Base-by-base conservation (phyloP, 2,329 filamentous ascomycete genomes). In the Septoria linicola region DNA sequence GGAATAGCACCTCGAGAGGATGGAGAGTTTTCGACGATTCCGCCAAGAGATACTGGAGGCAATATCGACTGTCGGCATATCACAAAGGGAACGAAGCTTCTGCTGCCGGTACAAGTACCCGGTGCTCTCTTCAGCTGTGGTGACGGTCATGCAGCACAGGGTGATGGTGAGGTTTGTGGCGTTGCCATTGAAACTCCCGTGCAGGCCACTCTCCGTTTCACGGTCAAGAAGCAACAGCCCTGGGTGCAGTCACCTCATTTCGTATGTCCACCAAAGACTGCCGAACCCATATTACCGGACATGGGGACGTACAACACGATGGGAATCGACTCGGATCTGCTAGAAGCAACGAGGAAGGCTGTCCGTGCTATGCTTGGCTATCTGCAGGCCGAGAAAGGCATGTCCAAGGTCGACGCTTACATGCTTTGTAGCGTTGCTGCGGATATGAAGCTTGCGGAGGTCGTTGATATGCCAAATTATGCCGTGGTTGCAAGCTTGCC, bases 381-480 rank as follows among this genome's bases (percentile, higher is more conserved):
- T 14, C 32, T 59, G 16, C 51, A 51, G 10, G 45, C 34, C 3
- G 37, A 41, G 42, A 53, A 49, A 27, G 47, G 44, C 3, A 41
- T 59, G 34, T 47, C 41, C 3, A 47, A 44, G 17, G 47, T 42
- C 1, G 57, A 59, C n/a, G 57, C 57, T 8, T 59, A 59, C 32
- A 55, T 59, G 54, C 52, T 59, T n/a, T 59, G 54, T 23, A 55
- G 51, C 23, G 52, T 59, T 3, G 57, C 54, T 17, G 57, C 51
- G 19, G 50, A 55, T 41, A 30, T 59, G 39, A 55, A 43, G 27
- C 50, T 58, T 10, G 55, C 51, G 2, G 57, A 57, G 40, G 49
- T 59, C 7, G 57, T 59, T 7, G 57, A 59, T 32, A 58, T 59
- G 57, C 57, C 57, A 13, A 59, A 59, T 19, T 55, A 55, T 45